These are phyloP conservation scores for Leishmania lainsoni DNA, from an alignment of 208 protist species.

Conservation along the genomic window DNA sequence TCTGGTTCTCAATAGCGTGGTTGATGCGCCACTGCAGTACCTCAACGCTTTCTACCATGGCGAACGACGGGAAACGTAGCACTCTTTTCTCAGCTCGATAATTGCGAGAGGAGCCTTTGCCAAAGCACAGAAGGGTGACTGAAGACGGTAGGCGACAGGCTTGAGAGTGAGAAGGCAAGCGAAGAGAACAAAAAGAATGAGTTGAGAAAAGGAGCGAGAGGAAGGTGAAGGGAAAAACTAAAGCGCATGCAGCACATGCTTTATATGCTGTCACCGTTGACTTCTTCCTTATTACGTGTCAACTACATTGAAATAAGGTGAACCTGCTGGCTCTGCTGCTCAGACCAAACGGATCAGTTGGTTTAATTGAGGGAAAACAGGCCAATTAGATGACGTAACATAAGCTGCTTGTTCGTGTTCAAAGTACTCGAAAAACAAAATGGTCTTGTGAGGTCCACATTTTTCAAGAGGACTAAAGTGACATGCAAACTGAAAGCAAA, in stretches of 20 bases:
- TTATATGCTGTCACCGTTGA: background rate
- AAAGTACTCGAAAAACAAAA: background rate
- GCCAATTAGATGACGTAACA: background rate
- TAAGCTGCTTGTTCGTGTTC: background rate
- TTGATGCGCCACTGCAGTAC: slow-evolving; percentile 27
- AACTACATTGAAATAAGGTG: no score
- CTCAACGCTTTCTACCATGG: slow-evolving; percentile 20
- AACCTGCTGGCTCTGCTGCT: background rate
- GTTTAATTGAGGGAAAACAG: background rate
- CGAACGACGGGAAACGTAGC: background rate
- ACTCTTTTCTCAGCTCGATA: background rate
- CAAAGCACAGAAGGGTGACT: background rate
- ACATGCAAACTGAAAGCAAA: background rate
- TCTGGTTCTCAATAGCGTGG: slow-evolving; percentile 32
- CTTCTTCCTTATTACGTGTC: background rate
- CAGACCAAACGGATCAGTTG: background rate
- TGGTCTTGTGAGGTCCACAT: background rate
- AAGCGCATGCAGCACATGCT: background rate
- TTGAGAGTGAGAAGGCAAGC: background rate
- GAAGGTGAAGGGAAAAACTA: background rate
- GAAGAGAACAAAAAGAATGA: background rate
- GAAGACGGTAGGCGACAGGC: background rate
- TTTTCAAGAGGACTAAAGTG: background rate
- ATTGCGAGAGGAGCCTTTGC: background rate
- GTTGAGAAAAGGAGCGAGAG: background rate